phyloP scores from a whole-genome alignment of 2,329 filamentous ascomycete genomes.

The Xylariaceae sp. region DNA sequence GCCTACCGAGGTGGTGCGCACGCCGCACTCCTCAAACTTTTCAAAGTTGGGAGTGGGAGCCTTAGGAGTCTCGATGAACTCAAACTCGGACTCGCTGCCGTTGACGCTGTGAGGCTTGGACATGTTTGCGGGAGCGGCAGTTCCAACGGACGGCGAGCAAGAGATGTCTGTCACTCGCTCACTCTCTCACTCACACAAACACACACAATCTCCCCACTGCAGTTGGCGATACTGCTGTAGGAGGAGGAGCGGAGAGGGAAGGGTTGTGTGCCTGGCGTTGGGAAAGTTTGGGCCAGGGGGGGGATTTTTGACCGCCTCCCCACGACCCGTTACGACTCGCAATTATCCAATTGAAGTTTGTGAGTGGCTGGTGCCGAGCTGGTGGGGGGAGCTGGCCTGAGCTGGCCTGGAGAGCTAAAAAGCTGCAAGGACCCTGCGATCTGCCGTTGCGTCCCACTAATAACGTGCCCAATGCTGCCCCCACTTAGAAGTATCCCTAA shows the following conservation, averaged over 20 bases:
- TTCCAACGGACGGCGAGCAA: conserved; percentile 10
- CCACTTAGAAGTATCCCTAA: no score
- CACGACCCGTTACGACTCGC: conserved; percentile 10
- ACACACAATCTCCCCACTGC: conserved; percentile 5
- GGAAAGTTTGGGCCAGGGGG: conserved; percentile 11
- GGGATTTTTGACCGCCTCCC: conserved; percentile 17
- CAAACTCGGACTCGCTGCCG: conserved; percentile 49
- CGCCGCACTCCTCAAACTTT: conserved; percentile 47
- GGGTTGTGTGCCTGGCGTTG: conserved; percentile 4
- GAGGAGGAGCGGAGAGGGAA: conserved; percentile 8
- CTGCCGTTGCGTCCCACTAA: conserved; percentile 1
- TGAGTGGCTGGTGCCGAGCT: conserved; percentile 13
- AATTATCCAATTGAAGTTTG: conserved; percentile 9
- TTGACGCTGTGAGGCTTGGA: conserved; percentile 40
- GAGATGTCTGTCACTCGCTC: not conserved
- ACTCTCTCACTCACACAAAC: conserved; percentile 8
- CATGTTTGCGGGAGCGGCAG: conserved; percentile 31
- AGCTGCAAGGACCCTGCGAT: not conserved
- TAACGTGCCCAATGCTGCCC: no score
- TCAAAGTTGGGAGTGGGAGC: conserved; percentile 41
- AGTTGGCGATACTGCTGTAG: conserved; percentile 3
- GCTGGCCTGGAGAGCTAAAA: conserved; percentile 2
- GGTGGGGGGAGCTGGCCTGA: conserved; percentile 8
- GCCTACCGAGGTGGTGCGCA: conserved; percentile 47
- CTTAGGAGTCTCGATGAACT: conserved; percentile 55